Evolutionary conservation across 148 eudicot species (phyloP), one percentile per base, ranked within the genome.

Genomic region (Agrostemma githago): DNA sequence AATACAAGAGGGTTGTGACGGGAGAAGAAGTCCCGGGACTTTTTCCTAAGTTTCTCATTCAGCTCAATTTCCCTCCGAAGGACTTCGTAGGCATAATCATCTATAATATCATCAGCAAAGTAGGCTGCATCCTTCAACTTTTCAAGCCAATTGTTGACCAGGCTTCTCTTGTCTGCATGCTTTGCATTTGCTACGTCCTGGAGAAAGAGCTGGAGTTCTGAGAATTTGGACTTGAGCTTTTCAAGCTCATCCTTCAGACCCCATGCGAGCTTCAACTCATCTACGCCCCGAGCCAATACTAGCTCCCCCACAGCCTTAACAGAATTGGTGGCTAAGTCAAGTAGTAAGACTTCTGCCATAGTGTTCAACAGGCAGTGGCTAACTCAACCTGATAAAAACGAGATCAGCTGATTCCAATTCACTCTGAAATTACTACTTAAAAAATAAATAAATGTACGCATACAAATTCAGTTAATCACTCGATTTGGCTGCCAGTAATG

Each of bases 1-100:
- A 72, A 72, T 5, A 51, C 12, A 2, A 71, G 15, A 57, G 72
- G 60, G 72, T 39, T 54, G 20, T 63, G 14, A 0, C n/a, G 67
- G 8, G 66, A 21, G 40, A 62, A 62, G 66, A 62, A 62, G 66
- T 12, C 16, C 16, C 40, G 66, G 66, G 34, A 62, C 66, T 62
- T 39, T 62, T 62, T 62, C 66, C 3, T 62, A 14, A 62, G 11
- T 60, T 20, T 19, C 63, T 60, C 20, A 60, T 54, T 54, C 1
- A 8, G 26, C 11, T 72, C 51, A 3, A 41, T 43, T 19, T 60
- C 21, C 10, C 54, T 72, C 12, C 74, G 39, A 2, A 59, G 40
- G 16, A 19, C 10, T 59, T 41, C 66, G 20, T 72, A 72, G 43
- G 74, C 54, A 42, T 59, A 40, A 41, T 72, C 74, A 72, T 72